A percentile compares a stretch with the other conserved stretches of the same genome.
Conservation (phyloP, 202 grass and related monocot species). For the Schoenoplectus triqueter region DNA sequence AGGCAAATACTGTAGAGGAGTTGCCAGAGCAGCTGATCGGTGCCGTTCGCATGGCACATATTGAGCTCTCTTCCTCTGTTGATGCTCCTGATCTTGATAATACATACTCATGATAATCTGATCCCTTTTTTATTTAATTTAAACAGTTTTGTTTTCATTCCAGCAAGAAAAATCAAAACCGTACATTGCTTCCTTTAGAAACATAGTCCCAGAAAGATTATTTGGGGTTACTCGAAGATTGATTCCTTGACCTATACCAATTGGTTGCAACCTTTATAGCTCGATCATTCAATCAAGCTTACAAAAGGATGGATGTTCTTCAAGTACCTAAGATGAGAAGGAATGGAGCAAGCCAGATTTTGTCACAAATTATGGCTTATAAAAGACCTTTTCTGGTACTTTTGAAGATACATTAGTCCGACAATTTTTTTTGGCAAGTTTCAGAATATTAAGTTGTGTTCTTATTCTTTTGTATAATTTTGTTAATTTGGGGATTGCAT, state of each 20-base stretch:
- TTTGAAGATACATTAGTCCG: background rate
- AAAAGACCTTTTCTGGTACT: background rate
- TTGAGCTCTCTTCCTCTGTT: slow-evolving; percentile 69
- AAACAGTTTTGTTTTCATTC: slow-evolving; percentile 23
- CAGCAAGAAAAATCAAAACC: slow-evolving; percentile 8
- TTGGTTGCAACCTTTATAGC: slow-evolving; percentile 10
- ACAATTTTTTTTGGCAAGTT: slow-evolving; percentile 30
- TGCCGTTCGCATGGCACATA: slow-evolving; percentile 70
- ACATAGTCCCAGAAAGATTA: background rate
- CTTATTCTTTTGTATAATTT: slow-evolving; percentile 39
- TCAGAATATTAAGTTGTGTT: slow-evolving; percentile 27
- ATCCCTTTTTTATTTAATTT: slow-evolving; percentile 22
- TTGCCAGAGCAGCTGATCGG: slow-evolving; percentile 91
- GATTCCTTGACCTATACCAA: background rate
- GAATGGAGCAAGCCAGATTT: background rate
- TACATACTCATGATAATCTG: slow-evolving; percentile 34
- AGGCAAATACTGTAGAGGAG: slow-evolving; percentile 87
- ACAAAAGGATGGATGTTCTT: background rate
- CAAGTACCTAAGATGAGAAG: background rate
- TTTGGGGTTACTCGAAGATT: background rate
- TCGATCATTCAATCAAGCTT: background rate
- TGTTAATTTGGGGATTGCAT: background rate
- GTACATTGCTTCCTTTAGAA: background rate
- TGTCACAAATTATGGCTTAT: background rate
- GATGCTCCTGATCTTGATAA: slow-evolving; percentile 57